Evolutionary conservation across 129 eudicot species (phyloP).

Genomic region (Heracleum sosnowskyi): DNA sequence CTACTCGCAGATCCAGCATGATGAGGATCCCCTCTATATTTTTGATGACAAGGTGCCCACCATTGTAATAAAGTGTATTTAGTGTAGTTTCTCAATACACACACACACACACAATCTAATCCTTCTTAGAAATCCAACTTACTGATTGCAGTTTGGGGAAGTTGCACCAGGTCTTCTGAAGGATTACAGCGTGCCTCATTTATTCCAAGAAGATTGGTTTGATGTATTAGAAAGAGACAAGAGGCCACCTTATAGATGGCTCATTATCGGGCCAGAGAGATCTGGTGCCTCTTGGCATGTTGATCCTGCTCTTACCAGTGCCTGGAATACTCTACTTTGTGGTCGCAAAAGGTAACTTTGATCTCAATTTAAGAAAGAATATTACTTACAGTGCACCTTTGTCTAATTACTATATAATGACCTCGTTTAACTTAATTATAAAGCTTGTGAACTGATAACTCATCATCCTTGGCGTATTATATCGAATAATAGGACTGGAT

Average conservation of each 20-base stretch:
- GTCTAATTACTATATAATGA: background rate
- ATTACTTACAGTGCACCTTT: background rate
- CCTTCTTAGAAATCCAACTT: conserved; percentile 13
- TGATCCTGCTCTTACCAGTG: conserved; percentile 99
- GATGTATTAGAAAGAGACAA: conserved; percentile 68
- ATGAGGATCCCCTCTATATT: conserved; percentile 94
- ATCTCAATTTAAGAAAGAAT: background rate
- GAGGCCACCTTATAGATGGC: conserved; percentile 92
- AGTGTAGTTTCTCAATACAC: background rate
- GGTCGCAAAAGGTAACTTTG: conserved; percentile 82
- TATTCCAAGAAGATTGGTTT: conserved; percentile 83
- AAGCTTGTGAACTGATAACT: background rate
- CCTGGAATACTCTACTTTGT: conserved; percentile 74
- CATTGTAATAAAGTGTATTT: conserved; percentile 3
- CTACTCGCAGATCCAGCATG: conserved; percentile 77
- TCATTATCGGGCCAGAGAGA: conserved; percentile 94
- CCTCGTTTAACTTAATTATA: background rate
- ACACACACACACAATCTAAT: background rate
- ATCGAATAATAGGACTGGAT: background rate
- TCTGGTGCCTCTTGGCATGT: conserved; percentile 99
- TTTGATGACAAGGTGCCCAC: conserved; percentile 76
- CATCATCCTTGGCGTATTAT: background rate
- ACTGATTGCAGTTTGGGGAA: conserved; percentile 79
- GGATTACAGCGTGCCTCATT: conserved; percentile 81
- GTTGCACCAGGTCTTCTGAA: conserved; percentile 69